Percentiles rank a stretch among this genome's conserved stretches.
Conservation (phyloP, 1,139 yeast species). For the Hyphopichia buzzinii region DNA sequence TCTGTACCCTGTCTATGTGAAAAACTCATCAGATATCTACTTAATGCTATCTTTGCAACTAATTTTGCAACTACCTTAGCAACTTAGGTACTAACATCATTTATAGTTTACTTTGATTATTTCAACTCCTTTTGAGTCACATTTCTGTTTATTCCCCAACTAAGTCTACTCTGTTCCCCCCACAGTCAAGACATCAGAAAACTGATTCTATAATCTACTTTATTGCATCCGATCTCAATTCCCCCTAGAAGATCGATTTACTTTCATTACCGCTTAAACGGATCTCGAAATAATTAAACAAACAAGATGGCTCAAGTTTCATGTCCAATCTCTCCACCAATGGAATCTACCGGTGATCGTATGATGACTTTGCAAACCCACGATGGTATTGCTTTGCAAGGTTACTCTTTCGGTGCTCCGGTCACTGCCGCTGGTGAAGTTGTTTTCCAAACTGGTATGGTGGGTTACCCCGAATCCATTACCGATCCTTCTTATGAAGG, state of each 20-base stretch:
- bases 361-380: constrained; percentile 88
- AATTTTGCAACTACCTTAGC: background rate
- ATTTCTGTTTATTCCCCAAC: constrained; percentile 24
- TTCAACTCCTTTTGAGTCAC: background rate
- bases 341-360: constrained; percentile 77
- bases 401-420: constrained; percentile 97
- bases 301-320: constrained; percentile 32
- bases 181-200: constrained; percentile 5
- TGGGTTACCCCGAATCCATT: constrained; percentile 97
- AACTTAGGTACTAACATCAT: background rate
- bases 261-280: background rate
- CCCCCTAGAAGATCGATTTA: background rate
- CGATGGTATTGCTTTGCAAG: constrained; percentile 87
- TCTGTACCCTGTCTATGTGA: background rate
- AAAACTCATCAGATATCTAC: background rate
- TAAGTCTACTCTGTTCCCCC: background rate
- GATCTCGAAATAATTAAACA: constrained; percentile 4
- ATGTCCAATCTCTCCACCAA: constrained; percentile 85
- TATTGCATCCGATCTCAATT: background rate
- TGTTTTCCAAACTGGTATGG: constrained; percentile 99
- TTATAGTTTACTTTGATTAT: background rate
- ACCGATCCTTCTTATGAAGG: constrained; percentile 99
- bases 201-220: no score
- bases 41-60: no score
- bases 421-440: constrained; percentile 91